phyloP scores from a whole-genome alignment of 2,329 filamentous ascomycete species.

The Claviceps pazoutovae region DNA sequence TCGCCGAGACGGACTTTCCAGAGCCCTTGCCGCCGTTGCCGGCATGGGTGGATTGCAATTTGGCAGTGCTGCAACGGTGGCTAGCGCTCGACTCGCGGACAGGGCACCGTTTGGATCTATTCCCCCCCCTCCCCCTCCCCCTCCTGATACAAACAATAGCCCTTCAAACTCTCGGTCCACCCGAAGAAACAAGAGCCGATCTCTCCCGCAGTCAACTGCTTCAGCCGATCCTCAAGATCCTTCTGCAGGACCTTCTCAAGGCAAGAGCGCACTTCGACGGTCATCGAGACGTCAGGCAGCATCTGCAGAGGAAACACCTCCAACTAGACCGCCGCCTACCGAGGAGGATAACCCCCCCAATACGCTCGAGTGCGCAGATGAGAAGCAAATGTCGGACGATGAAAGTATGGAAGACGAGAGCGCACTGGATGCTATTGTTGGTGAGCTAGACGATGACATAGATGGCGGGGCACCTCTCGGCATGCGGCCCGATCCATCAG shows the following conservation, averaged over 20 bases:
- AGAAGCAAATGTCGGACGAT: conserved; percentile 62
- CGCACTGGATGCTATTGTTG: conserved; percentile 75
- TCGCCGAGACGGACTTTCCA: conserved; percentile 50
- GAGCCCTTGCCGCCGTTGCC: conserved; percentile 63
- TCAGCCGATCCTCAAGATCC: conserved; percentile 29
- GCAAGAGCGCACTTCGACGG: conserved; percentile 46
- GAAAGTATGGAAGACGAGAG: conserved; percentile 49
- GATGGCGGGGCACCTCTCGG: conserved; percentile 53
- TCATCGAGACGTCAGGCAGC: conserved; percentile 47
- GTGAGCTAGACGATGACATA: conserved; percentile 76
- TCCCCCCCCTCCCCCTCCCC: conserved; percentile 16
- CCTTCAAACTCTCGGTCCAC: conserved; percentile 30
- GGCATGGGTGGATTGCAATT: conserved; percentile 51
- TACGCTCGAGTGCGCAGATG: conserved; percentile 82
- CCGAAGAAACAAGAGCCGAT: conserved; percentile 34
- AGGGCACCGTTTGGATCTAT: conserved; percentile 26
- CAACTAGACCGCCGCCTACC: conserved; percentile 37
- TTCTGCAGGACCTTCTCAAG: conserved; percentile 34
- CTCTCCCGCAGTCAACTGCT: conserved; percentile 24
- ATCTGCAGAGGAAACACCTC: conserved; percentile 35
- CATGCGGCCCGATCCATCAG: conserved; percentile 51
- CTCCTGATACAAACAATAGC: conserved; percentile 17
- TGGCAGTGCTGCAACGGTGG: conserved; percentile 29
- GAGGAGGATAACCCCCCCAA: conserved; percentile 51
- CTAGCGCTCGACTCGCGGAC: conserved; percentile 32